These are phyloP conservation scores for Kalanchoe fedtschenkoi DNA, from an alignment of 164 flowering plant genomes.

Conservation along the genomic window DNA sequence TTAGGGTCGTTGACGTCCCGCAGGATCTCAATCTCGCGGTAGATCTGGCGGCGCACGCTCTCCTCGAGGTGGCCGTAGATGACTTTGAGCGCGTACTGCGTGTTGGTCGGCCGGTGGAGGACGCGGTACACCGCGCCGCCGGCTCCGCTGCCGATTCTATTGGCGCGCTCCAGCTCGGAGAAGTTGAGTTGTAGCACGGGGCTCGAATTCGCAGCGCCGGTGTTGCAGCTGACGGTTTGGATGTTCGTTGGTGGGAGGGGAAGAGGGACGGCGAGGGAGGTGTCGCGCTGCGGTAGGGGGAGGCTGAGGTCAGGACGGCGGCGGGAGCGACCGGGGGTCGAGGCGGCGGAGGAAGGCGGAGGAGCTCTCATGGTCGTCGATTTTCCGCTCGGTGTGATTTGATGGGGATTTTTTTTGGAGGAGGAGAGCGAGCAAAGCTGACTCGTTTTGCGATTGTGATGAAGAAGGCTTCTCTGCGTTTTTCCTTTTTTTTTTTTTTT, in stretches of 20 bases:
- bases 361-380: conserved; percentile 25
- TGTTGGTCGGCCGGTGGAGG: conserved; percentile 40
- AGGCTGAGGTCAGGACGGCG: conserved; percentile 54
- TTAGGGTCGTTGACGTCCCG: conserved; percentile 55
- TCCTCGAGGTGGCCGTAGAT: conserved; percentile 83
- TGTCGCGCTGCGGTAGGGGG: conserved; percentile 64
- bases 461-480: too few species aligned
- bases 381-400: too few species aligned
- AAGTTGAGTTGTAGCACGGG: conserved; percentile 16
- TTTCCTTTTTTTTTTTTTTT: too few species aligned
- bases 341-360: conserved; percentile 21
- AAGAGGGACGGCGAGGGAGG: conserved; percentile 38
- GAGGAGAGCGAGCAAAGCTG: too few species aligned
- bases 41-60: conserved; percentile 67
- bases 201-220: conserved; percentile 6
- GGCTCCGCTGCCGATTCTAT: conserved; percentile 64
- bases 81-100: conserved; percentile 65
- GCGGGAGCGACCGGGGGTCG: conserved; percentile 24
- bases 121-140: conserved; percentile 91
- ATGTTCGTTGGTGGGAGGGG: conserved; percentile 8
- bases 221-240: conserved; percentile 12
- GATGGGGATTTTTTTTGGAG: too few species aligned
- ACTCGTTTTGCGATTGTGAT: too few species aligned
- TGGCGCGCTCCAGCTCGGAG: conserved; percentile 50
- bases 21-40: conserved; percentile 76